phyloP scores from a whole-genome alignment of 2,329 filamentous ascomycete species.

The Sporothrix humicola region DNA sequence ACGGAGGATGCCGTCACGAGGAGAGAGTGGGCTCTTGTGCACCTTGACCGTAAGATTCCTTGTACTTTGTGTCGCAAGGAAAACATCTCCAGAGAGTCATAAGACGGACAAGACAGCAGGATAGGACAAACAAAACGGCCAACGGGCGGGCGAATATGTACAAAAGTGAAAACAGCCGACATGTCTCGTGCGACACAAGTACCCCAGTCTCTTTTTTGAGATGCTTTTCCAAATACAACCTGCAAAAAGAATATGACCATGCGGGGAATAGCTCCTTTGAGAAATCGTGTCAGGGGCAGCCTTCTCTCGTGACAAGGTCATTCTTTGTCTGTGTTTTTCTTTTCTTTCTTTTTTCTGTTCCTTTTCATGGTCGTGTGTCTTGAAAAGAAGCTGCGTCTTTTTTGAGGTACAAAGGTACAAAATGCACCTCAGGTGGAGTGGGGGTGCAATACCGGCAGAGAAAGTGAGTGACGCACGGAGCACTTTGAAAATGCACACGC shows the following conservation, averaged over 20 bases:
- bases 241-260: not conserved
- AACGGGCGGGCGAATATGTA: not conserved
- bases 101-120: too few species aligned
- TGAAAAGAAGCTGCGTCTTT: slow-evolving; percentile 16
- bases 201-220: not conserved
- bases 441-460: slow-evolving; percentile 17
- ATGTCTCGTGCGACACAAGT: not conserved
- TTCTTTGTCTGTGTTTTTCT: not conserved
- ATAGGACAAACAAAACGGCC: not conserved
- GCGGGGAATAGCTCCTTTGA: not conserved
- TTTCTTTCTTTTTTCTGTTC: not conserved
- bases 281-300: slow-evolving; percentile 7
- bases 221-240: not conserved
- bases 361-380: not conserved
- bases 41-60: not conserved
- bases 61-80: too few species aligned
- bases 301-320: not conserved
- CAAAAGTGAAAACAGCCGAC: slow-evolving; percentile 11
- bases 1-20: slow-evolving; percentile 10
- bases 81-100: too few species aligned
- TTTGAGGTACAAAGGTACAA: not conserved
- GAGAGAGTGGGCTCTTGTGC: not conserved
- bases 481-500: not conserved
- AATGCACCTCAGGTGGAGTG: slow-evolving; percentile 4
- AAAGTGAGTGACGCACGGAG: not conserved